These are phyloP conservation scores for Helicostylum pulchrum DNA, from an alignment of 192 early-diverging fungal species.

Conservation along the genomic window DNA sequence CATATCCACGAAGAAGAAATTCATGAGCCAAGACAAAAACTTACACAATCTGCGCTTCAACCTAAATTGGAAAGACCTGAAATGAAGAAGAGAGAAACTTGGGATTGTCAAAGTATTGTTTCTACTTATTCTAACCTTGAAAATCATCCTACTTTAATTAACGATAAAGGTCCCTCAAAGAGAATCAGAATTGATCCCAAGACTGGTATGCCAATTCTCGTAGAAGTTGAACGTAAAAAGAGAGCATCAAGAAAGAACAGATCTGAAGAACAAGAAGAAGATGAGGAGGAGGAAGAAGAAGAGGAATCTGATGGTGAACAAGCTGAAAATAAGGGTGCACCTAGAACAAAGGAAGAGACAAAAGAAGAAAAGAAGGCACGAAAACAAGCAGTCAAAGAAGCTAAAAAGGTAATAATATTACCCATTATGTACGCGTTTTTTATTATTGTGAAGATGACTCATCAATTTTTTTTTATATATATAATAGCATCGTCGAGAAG, in stretches of 20 bases:
- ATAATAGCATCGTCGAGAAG: constrained; percentile 54
- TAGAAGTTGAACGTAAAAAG: constrained; percentile 44
- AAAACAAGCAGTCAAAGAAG: constrained; percentile 83
- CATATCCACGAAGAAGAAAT: constrained; percentile 35
- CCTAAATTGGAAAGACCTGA: constrained; percentile 42
- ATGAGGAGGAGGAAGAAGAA: constrained; percentile 25
- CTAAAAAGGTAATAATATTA: constrained; percentile 56
- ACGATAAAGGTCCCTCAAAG: constrained; percentile 51
- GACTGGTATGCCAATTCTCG: constrained; percentile 67
- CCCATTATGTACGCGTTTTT: background rate
- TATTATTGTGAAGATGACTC: background rate
- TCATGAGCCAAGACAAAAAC: constrained; percentile 19
- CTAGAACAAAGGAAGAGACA: constrained; percentile 74
- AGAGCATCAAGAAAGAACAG: constrained; percentile 21
- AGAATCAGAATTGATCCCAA: constrained; percentile 70
- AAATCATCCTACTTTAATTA: constrained; percentile 85
- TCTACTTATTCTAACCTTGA: constrained; percentile 92
- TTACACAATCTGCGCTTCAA: constrained; percentile 12
- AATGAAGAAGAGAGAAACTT: constrained; percentile 60
- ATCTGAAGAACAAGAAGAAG: constrained; percentile 14
- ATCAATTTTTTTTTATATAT: background rate
- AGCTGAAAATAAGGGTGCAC: constrained; percentile 29
- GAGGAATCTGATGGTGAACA: constrained; percentile 14
- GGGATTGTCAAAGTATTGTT: constrained; percentile 92
- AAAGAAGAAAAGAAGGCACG: constrained; percentile 91